Evolutionary conservation across 257 asterid species (phyloP).

Genomic region (Nicotiana tomentosiformis): DNA sequence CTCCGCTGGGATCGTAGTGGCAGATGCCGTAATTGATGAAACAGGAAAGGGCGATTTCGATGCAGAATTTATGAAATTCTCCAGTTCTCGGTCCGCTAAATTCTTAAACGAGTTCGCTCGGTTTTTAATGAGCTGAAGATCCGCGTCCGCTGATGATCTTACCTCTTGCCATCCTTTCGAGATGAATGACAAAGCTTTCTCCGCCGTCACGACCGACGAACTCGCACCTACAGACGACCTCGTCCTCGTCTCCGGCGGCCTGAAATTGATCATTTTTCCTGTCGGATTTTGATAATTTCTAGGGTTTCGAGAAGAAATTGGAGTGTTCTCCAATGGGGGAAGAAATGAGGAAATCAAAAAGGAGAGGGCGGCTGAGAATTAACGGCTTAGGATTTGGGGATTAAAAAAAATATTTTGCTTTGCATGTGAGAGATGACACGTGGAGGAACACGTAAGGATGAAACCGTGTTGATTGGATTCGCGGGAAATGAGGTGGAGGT

Average conservation of each 20-base stretch:
- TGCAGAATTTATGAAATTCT: conserved; percentile 85
- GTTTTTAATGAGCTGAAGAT: conserved; percentile 71
- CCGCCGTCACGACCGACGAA: conserved; percentile 67
- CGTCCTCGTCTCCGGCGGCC: conserved; percentile 61
- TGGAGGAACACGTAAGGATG: conserved; percentile 29
- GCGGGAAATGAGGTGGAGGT: conserved; percentile 11
- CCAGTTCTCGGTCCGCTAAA: conserved; percentile 74
- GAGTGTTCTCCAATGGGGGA: background rate
- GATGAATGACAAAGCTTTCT: conserved; percentile 84
- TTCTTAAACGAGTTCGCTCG: conserved; percentile 77
- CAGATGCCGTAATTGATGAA: conserved; percentile 70
- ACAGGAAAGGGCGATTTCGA: conserved; percentile 67
- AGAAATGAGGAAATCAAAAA: background rate
- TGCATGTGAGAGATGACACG: conserved; percentile 11
- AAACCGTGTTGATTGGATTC: conserved; percentile 18
- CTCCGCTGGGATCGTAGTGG: conserved; percentile 64
- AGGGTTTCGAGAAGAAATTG: background rate
- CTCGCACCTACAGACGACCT: conserved; percentile 29
- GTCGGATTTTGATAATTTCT: background rate
- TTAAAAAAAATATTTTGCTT: background rate
- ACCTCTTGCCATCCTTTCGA: conserved; percentile 98
- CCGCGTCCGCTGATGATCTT: conserved; percentile 95
- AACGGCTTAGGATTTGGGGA: conserved; percentile 8
- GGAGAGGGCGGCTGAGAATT: background rate
- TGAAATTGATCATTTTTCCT: conserved; percentile 34